Evolutionary conservation across 2,329 filamentous ascomycete species (phyloP).

Genomic region (Xylariomycetidae sp.): DNA sequence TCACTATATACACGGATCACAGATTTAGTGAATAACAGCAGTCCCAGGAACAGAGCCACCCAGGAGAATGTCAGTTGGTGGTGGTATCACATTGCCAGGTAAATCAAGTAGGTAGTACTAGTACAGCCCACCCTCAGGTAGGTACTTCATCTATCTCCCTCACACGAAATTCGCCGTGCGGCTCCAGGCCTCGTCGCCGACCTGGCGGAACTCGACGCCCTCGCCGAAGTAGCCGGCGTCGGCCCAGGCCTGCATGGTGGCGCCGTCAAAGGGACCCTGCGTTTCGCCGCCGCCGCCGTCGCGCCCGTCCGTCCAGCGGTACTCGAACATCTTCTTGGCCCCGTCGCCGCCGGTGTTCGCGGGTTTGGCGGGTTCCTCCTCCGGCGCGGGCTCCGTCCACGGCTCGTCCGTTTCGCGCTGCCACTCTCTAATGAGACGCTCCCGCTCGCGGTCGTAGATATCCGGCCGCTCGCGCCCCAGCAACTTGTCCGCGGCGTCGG

Average conservation of each 20-base stretch:
- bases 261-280: slow-evolving; percentile 81
- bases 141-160: not conserved
- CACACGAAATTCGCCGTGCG: slow-evolving; percentile 44
- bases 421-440: slow-evolving; percentile 77
- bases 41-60: too few species aligned
- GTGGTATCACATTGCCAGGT: too few species aligned
- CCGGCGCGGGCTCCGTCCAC: slow-evolving; percentile 56
- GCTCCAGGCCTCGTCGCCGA: slow-evolving; percentile 51
- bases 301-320: slow-evolving; percentile 82
- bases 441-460: slow-evolving; percentile 86
- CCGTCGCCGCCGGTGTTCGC: slow-evolving; percentile 9
- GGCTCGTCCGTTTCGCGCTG: slow-evolving; percentile 78
- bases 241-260: slow-evolving; percentile 86
- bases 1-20: too few species aligned
- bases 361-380: slow-evolving; percentile 18
- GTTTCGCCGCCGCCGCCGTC: slow-evolving; percentile 67
- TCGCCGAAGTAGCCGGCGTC: slow-evolving; percentile 89
- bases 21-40: too few species aligned
- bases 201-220: slow-evolving; percentile 71
- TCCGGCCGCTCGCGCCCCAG: slow-evolving; percentile 77
- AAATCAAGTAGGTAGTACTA: too few species aligned
- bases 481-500: slow-evolving; percentile 82
- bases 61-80: too few species aligned
- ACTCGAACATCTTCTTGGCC: slow-evolving; percentile 66
- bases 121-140: too few species aligned